Percentiles rank a stretch among this genome's conserved stretches.
Conservation (phyloP, 2,329 filamentous ascomycete genomes). For the Pyricularia sp. region DNA sequence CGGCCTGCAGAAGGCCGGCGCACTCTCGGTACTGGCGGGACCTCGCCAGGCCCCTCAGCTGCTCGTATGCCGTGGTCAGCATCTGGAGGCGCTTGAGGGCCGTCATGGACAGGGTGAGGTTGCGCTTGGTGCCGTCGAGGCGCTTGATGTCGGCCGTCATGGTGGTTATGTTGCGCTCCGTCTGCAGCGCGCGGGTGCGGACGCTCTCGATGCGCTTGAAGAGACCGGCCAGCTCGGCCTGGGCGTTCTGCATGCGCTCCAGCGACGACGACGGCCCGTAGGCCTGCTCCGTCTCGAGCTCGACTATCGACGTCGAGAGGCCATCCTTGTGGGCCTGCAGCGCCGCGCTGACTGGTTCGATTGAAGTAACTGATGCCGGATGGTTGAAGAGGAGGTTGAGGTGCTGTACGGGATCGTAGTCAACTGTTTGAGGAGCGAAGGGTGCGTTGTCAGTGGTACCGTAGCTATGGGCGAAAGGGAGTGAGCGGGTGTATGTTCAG, state of each 20-base stretch:
- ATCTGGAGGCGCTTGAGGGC: constrained; percentile 94
- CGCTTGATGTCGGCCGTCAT: constrained; percentile 99
- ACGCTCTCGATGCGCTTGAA: constrained; percentile 94
- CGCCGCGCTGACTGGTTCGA: constrained; percentile 58
- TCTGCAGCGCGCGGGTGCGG: constrained; percentile 75
- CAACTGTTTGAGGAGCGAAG: constrained; percentile 3
- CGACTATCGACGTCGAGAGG: constrained; percentile 63
- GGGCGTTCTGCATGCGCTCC: constrained; percentile 80
- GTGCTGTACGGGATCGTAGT: constrained; percentile 64
- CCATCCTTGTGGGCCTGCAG: constrained; percentile 69
- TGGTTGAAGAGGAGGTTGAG: constrained; percentile 90
- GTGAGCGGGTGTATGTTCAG: neutral
- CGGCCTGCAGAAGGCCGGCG: constrained; percentile 82
- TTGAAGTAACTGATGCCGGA: constrained; percentile 68
- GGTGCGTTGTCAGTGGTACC: neutral
- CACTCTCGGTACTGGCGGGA: constrained; percentile 90
- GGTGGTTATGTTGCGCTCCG: constrained; percentile 88
- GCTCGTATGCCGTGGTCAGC: constrained; percentile 98
- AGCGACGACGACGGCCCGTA: constrained; percentile 79
- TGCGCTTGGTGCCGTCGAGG: constrained; percentile 90
- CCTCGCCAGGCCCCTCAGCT: constrained; percentile 70
- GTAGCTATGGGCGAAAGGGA: neutral
- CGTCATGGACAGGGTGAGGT: constrained; percentile 94
- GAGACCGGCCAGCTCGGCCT: constrained; percentile 75
- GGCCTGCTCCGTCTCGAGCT: constrained; percentile 64